Evolutionary conservation across 2,329 filamentous ascomycete species (phyloP), one percentile per base, ranked within the genome.

Genomic region (Fusarium tanahbumbuense): DNA sequence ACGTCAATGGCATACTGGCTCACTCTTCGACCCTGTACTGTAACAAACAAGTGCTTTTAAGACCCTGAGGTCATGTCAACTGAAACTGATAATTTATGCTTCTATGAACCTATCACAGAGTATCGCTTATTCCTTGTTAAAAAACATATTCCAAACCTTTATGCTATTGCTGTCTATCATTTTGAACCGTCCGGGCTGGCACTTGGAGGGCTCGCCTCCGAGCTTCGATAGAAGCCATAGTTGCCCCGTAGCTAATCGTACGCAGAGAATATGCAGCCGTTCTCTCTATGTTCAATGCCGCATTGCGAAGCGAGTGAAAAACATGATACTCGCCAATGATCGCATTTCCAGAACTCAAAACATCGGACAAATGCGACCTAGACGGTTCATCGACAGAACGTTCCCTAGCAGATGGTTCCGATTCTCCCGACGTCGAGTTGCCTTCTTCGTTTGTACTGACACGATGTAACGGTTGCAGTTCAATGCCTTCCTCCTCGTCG

Each of bases 331-430:
- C 85, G 58, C 83, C 83, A 37, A 89, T 75, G 8, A 88, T 75
- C 18, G 82, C 87, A 73, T 87, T 87, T 11, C 87, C 87, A 12
- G 87, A 88, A 56, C 79, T 81, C 75, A 89, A 78, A 5, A 85
- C 78, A 64, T 88, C 85, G 41, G 80, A 76, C 32, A 86, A 72
- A 54, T 83, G 79, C 5, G 80, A 80, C 32, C 78, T 79, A 5
- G 78, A 76, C 1, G 78, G 70, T 41, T 76, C 76, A 30, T 80
- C 75, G 23, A 52, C 61, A 13, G 71, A 60, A 11, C 61, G 77
- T 50, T 76, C 72, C 56, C 73, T 72, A 13, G 73, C 56, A 28
- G 73, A 68, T 9, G 74, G 73, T 5, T 76, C 75, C 42, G 78
- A 67, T 42, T 78, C 76, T 25, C 73, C 73, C n/a, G 68, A 70